Evolutionary conservation across 1,139 yeast genomes (phyloP).

Genomic region (Saccharomycopsis hybrid): DNA sequence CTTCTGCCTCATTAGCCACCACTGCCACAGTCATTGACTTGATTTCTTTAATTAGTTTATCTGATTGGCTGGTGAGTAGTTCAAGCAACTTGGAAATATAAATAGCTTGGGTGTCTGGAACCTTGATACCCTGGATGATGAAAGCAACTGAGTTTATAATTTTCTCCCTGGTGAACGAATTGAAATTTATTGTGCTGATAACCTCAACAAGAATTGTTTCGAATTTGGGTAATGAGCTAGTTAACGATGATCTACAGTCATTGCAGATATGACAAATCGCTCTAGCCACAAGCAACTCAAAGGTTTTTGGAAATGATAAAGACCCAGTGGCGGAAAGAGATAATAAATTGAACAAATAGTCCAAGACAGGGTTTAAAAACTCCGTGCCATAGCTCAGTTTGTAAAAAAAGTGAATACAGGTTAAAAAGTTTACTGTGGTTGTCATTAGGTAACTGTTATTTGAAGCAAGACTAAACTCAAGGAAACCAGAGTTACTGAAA

Average conservation of each 20-base stretch:
- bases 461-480: slow-evolving; percentile 2
- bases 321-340: slow-evolving; percentile 9
- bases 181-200: slow-evolving; percentile 40
- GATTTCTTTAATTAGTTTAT: not conserved
- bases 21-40: not conserved
- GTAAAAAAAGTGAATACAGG: slow-evolving; percentile 51
- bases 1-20: slow-evolving; percentile 12
- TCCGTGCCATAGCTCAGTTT: slow-evolving; percentile 33
- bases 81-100: slow-evolving; percentile 27
- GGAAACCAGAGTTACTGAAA: not conserved
- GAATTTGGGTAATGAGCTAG: slow-evolving; percentile 44
- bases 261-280: slow-evolving; percentile 59
- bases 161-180: slow-evolving; percentile 51
- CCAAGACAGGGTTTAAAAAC: slow-evolving; percentile 44
- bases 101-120: slow-evolving; percentile 38
- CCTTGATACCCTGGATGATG: slow-evolving; percentile 46
- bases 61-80: slow-evolving; percentile 18
- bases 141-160: slow-evolving; percentile 57
- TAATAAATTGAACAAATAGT: slow-evolving; percentile 39
- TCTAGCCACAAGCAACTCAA: slow-evolving; percentile 42
- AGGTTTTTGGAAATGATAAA: slow-evolving; percentile 18
- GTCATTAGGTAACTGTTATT: slow-evolving; percentile 30
- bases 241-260: slow-evolving; percentile 45
- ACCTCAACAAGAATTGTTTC: slow-evolving; percentile 47
- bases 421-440: slow-evolving; percentile 46